Evolutionary conservation across 1,284 basidiomycete species (phyloP), one percentile per base, ranked within the genome.

Genomic region (Rhizoctonia solani): DNA sequence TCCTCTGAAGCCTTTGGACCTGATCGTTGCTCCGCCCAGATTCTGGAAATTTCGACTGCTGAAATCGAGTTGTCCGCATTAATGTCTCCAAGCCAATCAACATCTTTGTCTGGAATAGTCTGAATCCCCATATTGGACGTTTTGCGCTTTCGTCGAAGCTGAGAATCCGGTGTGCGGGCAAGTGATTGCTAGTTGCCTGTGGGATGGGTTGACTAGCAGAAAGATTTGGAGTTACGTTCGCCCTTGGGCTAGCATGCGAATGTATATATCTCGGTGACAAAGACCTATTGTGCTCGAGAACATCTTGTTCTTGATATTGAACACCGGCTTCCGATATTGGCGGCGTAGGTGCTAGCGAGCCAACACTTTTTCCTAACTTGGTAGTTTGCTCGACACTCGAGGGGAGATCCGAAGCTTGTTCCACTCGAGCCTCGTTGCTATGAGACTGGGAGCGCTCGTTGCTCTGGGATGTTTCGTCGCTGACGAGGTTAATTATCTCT

Each of bases 31-130:
- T 47, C 37, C 25, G 25, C 47, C 59, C 59, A 63, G 2, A 52
- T 37, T 19, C 59, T 52, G 16, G 49, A 63, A 2, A 63, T 37
- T n/a, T 63, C 59, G n/a, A 63, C 41, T 29, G 47, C 59, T 13
- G 59, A 41, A 47, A 63, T 63, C 21, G 59, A 63, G 14, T 32
- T 37, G 23, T 63, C 49, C 1, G 53, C 27, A 4, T 63, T 25
- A 16, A 63, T 9, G 21, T 27, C 59, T 14, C 6, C 59, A 13
- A 63, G 34, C 59, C 59, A 63, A n/a, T 63, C 59, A 1, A 63
- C 47, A 8, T 63, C 47, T 1, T 32, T 23, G 14, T 52, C 61
- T 6, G 34, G 37, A 3, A 65, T 4, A 23, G 49, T 65, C 25
- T 65, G 49, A 27, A 65, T 54, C 11, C 49, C 61, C 5, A 54